phyloP scores from a whole-genome alignment of 2,329 filamentous ascomycete genomes.

The Xylariales sp. region DNA sequence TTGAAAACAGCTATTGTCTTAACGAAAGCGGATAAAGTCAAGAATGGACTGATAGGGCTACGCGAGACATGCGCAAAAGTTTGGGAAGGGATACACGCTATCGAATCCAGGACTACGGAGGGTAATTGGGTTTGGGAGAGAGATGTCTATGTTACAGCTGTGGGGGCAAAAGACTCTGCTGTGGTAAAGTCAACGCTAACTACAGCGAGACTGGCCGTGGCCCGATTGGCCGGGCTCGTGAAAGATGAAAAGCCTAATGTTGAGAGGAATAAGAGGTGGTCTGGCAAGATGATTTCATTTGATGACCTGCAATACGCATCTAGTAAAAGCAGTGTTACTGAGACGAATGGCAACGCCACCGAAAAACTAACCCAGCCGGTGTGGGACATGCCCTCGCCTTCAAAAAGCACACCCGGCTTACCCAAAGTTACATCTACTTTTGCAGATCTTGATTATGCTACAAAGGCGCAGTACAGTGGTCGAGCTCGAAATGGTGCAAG shows the following conservation, averaged over 20 bases:
- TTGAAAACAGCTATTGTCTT: slow-evolving; percentile 63
- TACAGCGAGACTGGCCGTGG: slow-evolving; percentile 48
- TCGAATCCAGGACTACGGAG: slow-evolving; percentile 38
- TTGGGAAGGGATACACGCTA: slow-evolving; percentile 44
- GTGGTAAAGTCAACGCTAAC: slow-evolving; percentile 42
- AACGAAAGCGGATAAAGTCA: slow-evolving; percentile 67
- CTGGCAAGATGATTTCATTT: slow-evolving; percentile 52
- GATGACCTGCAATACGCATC: slow-evolving; percentile 49
- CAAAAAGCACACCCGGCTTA: background rate
- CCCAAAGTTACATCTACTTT: slow-evolving; percentile 19
- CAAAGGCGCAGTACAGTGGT: slow-evolving; percentile 9
- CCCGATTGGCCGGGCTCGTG: slow-evolving; percentile 47
- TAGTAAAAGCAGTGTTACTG: background rate
- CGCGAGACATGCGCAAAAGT: slow-evolving; percentile 45
- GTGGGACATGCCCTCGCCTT: background rate
- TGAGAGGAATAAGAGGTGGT: slow-evolving; percentile 52
- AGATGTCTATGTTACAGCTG: slow-evolving; percentile 49
- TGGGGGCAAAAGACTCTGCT: slow-evolving; percentile 43
- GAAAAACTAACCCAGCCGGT: background rate
- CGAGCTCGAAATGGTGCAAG: slow-evolving; percentile 3
- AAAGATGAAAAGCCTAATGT: slow-evolving; percentile 42
- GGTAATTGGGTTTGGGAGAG: slow-evolving; percentile 47
- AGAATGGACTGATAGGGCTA: slow-evolving; percentile 44
- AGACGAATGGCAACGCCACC: background rate
- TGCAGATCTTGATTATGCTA: slow-evolving; percentile 34